Evolutionary conservation across 805 yeast species (phyloP).

Genomic region (Wickerhamomyces ciferrii): DNA sequence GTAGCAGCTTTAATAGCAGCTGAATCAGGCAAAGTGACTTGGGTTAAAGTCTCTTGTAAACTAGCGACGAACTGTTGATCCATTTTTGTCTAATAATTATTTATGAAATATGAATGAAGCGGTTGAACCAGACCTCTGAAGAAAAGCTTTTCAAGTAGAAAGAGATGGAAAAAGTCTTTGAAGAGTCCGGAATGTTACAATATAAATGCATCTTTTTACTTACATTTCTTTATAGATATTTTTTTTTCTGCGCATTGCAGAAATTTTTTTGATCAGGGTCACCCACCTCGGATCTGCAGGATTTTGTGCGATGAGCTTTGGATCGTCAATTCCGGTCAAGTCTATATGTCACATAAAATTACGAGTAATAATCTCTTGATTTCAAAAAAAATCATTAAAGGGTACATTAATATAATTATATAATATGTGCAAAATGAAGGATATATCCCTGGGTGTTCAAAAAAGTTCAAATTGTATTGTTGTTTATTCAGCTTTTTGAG

Average conservation of each 20-base stretch:
- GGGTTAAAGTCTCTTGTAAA: slow-evolving; percentile 74
- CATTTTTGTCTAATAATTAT: slow-evolving; percentile 41
- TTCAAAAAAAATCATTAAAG: not conserved
- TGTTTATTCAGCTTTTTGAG: not conserved
- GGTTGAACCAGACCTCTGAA: not conserved
- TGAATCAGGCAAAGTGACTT: slow-evolving; percentile 78
- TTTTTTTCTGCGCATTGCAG: not conserved
- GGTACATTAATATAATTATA: no score
- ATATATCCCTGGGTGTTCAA: no score
- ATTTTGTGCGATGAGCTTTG: slow-evolving; percentile 1
- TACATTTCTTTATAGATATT: not conserved
- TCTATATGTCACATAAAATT: not conserved
- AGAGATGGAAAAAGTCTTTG: not conserved
- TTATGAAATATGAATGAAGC: not conserved
- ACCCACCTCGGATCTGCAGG: no score
- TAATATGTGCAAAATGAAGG: no score
- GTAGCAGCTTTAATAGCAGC: slow-evolving; percentile 82
- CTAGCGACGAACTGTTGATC: slow-evolving; percentile 65
- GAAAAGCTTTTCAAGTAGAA: not conserved
- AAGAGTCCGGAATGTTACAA: not conserved
- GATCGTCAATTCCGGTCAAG: not conserved
- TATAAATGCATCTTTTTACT: not conserved
- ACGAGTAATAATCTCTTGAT: no score
- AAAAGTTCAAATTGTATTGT: not conserved
- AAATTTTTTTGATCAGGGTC: slow-evolving; percentile 1